Conservation (phyloP, 495 filamentous ascomycete species). For the Podospora pseudopauciseta region DNA sequence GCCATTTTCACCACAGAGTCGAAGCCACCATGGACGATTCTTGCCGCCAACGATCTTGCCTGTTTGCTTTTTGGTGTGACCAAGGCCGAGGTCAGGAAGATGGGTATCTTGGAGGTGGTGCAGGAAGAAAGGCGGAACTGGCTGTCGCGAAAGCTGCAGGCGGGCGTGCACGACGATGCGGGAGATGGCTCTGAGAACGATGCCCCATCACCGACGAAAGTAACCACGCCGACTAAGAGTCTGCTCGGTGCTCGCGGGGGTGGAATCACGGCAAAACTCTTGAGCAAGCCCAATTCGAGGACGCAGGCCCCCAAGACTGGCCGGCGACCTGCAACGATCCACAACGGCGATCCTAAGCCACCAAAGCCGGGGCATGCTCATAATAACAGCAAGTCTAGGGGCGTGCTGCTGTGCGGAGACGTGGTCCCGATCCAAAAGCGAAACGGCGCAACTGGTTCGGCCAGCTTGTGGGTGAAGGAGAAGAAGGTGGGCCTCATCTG, state of each 20-base stretch:
- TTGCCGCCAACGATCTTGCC: conserved; percentile 94
- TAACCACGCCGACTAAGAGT: conserved; percentile 44
- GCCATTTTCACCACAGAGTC: conserved; percentile 94
- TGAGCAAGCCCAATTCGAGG: conserved; percentile 84
- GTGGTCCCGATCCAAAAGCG: conserved; percentile 92
- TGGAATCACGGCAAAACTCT: conserved; percentile 78
- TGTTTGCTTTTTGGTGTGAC: conserved; percentile 96
- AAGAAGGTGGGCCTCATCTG: conserved; percentile 91
- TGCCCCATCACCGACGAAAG: conserved; percentile 40
- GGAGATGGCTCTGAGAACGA: conserved; percentile 44
- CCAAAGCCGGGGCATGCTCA: conserved; percentile 48
- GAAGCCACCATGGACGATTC: conserved; percentile 85
- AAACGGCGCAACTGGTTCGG: conserved; percentile 84
- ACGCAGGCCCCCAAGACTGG: conserved; percentile 41
- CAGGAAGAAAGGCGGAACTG: conserved; percentile 80
- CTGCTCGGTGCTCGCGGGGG: conserved; percentile 59
- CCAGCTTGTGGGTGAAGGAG: conserved; percentile 97
- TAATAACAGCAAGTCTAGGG: conserved; percentile 70
- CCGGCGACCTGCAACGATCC: conserved; percentile 66
- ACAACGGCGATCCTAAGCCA: conserved; percentile 66
- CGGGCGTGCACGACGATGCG: conserved; percentile 42
- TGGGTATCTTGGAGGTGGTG: conserved; percentile 94
- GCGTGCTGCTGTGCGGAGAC: conserved; percentile 91
- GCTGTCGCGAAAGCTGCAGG: conserved; percentile 80
- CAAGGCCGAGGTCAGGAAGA: conserved; percentile 84